Evolutionary conservation across 2,329 filamentous ascomycete genomes (phyloP).

Genomic region (Neopestalotiopsis clavispora): DNA sequence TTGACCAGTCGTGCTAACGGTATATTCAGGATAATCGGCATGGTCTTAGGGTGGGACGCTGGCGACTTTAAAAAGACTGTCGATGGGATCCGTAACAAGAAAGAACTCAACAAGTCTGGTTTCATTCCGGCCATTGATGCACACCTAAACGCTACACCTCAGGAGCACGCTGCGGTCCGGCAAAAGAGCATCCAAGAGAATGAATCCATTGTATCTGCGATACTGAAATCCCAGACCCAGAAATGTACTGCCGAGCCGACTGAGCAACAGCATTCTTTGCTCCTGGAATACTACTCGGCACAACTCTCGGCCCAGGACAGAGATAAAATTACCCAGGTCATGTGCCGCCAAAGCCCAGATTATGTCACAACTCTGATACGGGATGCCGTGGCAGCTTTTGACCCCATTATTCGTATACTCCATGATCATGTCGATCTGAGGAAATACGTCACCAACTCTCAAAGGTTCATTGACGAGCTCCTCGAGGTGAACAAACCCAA

Average conservation of each 20-base stretch:
- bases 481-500: conserved; percentile 62
- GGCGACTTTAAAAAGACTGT: conserved; percentile 70
- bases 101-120: conserved; percentile 62
- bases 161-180: conserved; percentile 64
- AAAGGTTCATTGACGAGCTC: conserved; percentile 74
- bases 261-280: conserved; percentile 65
- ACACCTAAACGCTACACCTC: conserved; percentile 57
- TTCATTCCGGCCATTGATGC: conserved; percentile 65
- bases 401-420: conserved; percentile 74
- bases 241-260: conserved; percentile 52
- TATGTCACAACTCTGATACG: conserved; percentile 71
- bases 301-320: conserved; percentile 75
- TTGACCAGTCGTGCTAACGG: conserved; percentile 19
- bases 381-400: conserved; percentile 70
- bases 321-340: conserved; percentile 68
- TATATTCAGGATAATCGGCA: conserved; percentile 67
- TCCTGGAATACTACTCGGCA: conserved; percentile 72
- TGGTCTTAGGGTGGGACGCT: conserved; percentile 75
- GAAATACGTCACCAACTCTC: conserved; percentile 68
- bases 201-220: conserved; percentile 68
- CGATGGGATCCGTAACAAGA: conserved; percentile 67
- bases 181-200: conserved; percentile 53
- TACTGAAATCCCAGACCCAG: conserved; percentile 62
- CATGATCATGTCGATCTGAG: conserved; percentile 75
- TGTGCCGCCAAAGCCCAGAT: conserved; percentile 74